Percentiles rank a stretch among this genome's conserved stretches.
These are phyloP conservation scores for Biscutella auriculata DNA, from an alignment of 441 rosid species.

Conservation along the genomic window DNA sequence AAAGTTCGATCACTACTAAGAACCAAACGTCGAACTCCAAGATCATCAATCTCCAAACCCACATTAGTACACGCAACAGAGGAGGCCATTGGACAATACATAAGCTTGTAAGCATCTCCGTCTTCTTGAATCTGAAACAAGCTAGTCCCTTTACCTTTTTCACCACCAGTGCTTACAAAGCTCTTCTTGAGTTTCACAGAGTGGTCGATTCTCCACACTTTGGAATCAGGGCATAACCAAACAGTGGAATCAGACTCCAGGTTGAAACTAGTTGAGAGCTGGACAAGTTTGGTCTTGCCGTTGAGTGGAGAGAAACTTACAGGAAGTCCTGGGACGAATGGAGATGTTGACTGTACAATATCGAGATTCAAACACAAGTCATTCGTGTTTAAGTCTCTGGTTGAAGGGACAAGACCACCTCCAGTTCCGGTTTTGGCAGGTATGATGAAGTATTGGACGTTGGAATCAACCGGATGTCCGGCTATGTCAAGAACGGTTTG, in stretches of 20 bases:
- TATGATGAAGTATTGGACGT: conserved; percentile 17
- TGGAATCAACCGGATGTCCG: conserved; percentile 4
- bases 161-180: conserved; percentile 14
- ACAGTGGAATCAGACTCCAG: conserved; percentile 11
- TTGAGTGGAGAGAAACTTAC: conserved; percentile 7
- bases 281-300: conserved; percentile 1
- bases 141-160: conserved; percentile 11
- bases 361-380: conserved; percentile 16
- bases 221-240: conserved; percentile 16
- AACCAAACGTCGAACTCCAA: conserved; percentile 13
- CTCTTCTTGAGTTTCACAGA: conserved; percentile 9
- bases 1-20: conserved; percentile 10
- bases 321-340: conserved; percentile 15
- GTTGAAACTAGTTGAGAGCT: conserved; percentile 11
- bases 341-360: conserved; percentile 13
- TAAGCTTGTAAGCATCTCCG: conserved; percentile 20
- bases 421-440: conserved; percentile 21
- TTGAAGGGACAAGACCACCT: conserved; percentile 18
- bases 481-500: conserved; percentile 8
- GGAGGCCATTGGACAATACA: conserved; percentile 15
- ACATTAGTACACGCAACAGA: conserved; percentile 9
- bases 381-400: neutral
- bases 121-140: conserved; percentile 19
- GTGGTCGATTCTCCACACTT: conserved; percentile 15
- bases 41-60: conserved; percentile 12